These are phyloP conservation scores for Gaeumannomyces sp. DNA, from an alignment of 2,329 filamentous ascomycete species.

Conservation along the genomic window DNA sequence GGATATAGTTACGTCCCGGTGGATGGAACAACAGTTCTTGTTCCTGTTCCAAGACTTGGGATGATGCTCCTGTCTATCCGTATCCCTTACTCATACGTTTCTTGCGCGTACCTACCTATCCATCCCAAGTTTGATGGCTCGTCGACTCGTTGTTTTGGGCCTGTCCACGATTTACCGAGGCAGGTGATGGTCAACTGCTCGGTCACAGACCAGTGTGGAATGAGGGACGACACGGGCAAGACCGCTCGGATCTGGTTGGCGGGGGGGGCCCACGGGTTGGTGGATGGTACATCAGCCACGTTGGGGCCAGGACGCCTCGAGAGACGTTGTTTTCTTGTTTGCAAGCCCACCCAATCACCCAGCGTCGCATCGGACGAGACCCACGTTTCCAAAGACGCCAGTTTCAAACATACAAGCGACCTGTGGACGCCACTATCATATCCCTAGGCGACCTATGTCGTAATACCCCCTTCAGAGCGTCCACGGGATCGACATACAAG, in stretches of 20 bases:
- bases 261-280: background rate
- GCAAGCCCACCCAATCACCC: background rate
- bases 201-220: background rate
- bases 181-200: background rate
- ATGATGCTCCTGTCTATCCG: background rate
- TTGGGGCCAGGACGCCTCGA: background rate
- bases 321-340: background rate
- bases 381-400: background rate
- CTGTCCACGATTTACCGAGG: background rate
- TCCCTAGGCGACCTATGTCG: background rate
- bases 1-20: background rate
- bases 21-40: background rate
- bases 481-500: background rate
- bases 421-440: background rate
- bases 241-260: background rate
- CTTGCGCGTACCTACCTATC: background rate
- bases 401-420: background rate
- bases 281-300: background rate
- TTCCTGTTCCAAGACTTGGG: background rate
- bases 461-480: background rate
- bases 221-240: background rate
- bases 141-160: background rate
- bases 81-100: background rate
- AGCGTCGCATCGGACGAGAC: background rate
- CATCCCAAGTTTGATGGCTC: background rate